Evolutionary conservation across 1,139 yeast species (phyloP), one percentile per base, ranked within the genome.

Genomic region (Pichia sp.): DNA sequence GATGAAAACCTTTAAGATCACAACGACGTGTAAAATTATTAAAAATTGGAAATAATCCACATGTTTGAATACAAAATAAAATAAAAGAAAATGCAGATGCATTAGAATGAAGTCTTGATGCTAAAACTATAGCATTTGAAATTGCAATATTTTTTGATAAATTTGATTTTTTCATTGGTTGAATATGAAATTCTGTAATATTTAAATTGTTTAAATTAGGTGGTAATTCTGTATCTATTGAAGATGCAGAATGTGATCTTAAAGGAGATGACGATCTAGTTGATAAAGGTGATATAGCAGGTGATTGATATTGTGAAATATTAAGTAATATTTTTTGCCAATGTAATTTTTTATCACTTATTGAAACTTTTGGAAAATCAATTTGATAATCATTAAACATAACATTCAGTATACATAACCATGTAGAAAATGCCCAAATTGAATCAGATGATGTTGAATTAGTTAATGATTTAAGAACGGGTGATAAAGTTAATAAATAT

Each of bases 401-500:
- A 4, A 86, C 65, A 53, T 85, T 85, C 33, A 78, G 68, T 8
- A 86, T 51, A 30, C 85, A 79, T 21, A 91, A 67, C 76, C 95
- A 80, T 40, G 83, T 77, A 4, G 95, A 78, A 7, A 91, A 63
- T 0, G 95, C 88, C 97, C 98, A 91, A 48, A 93, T 87, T 15
- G 96, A 87, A 62, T 91, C 97, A 1, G 94, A 83, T 0, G 96
- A 77, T 0, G 96, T 87, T 1, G 96, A 84, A 51, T 78, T 76
- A 0, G 96, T 88, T 38, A 93, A 69, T 0, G 96, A 88, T 52
- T 86, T 84, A 42, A 91, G 69, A 3, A 91, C 91, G 0, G 98
- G 98, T 0, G 96, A 85, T 33, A 89, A 65, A 0, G 93, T 79
- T 35, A 88, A 66, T 35, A 89, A 65, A 5, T 85, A 74, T 48